Conservation (phyloP, 176 grass and related monocot species). For the Aegilops sharonensis region DNA sequence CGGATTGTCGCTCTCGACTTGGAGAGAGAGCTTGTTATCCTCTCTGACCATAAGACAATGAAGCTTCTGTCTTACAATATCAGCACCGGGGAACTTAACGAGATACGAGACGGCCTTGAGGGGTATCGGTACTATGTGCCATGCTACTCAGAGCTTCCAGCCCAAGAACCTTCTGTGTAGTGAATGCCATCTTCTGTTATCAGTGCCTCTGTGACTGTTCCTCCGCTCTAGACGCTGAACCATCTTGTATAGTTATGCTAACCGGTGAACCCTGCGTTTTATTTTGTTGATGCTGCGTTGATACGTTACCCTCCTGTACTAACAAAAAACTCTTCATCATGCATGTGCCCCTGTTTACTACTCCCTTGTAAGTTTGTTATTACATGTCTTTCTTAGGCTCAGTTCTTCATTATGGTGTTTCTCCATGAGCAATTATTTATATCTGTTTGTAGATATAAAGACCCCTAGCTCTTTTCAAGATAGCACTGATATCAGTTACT, state of each 20-base stretch:
- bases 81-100: slow-evolving; percentile 17
- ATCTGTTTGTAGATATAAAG: background rate
- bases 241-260: background rate
- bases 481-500: background rate
- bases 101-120: background rate
- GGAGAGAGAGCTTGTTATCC: slow-evolving; percentile 4
- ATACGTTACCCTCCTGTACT: background rate
- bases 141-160: background rate
- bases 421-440: too few relatives aligned
- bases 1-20: slow-evolving; percentile 5
- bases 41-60: background rate
- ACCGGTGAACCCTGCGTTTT: background rate
- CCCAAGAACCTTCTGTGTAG: slow-evolving; percentile 5
- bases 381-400: background rate
- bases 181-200: background rate
- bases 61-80: slow-evolving; percentile 31
- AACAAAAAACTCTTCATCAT: background rate
- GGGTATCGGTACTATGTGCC: background rate
- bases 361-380: background rate
- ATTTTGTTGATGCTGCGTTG: background rate
- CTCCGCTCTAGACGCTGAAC: background rate
- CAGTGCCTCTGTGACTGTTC: background rate
- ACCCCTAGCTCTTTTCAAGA: too few relatives aligned
- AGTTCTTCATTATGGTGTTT: background rate
- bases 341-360: background rate